Conservation (phyloP, 2,329 filamentous ascomycete species). For the Neoarthrinium moseri region DNA sequence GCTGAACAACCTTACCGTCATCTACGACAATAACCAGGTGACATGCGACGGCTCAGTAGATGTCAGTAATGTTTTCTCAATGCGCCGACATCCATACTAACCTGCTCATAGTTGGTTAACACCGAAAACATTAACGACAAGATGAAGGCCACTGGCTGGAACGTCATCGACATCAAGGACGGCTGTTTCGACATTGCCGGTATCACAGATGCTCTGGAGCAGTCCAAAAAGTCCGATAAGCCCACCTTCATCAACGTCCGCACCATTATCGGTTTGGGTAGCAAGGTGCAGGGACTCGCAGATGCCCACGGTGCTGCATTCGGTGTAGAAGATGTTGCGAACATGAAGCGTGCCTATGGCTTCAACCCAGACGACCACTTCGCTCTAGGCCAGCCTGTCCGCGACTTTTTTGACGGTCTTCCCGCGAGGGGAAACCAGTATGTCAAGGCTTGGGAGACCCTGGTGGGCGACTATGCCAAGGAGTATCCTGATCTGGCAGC, state of each 20-base stretch:
- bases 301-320: constrained; percentile 58
- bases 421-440: constrained; percentile 42
- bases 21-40: constrained; percentile 59
- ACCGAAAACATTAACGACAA: constrained; percentile 55
- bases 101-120: constrained; percentile 33
- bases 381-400: constrained; percentile 42
- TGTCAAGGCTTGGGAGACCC: constrained; percentile 46
- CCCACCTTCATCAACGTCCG: constrained; percentile 57
- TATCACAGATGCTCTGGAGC: constrained; percentile 42
- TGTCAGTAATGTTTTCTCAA: constrained; percentile 23
- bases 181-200: constrained; percentile 46
- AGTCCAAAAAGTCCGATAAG: constrained; percentile 39
- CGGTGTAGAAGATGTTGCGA: constrained; percentile 48
- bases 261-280: constrained; percentile 55
- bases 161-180: constrained; percentile 49
- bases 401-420: constrained; percentile 51
- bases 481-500: constrained; percentile 21
- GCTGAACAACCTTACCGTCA: constrained; percentile 51
- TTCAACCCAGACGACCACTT: constrained; percentile 49
- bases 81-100: too few relatives aligned
- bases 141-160: constrained; percentile 52
- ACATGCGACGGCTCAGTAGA: constrained; percentile 55
- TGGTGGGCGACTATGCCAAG: constrained; percentile 38
- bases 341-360: constrained; percentile 51
- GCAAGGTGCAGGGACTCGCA: constrained; percentile 42